A percentile compares a stretch with the other conserved stretches of the same genome.
phyloP scores from a whole-genome alignment of 345 rosid species.

The Hirschfeldia incana region DNA sequence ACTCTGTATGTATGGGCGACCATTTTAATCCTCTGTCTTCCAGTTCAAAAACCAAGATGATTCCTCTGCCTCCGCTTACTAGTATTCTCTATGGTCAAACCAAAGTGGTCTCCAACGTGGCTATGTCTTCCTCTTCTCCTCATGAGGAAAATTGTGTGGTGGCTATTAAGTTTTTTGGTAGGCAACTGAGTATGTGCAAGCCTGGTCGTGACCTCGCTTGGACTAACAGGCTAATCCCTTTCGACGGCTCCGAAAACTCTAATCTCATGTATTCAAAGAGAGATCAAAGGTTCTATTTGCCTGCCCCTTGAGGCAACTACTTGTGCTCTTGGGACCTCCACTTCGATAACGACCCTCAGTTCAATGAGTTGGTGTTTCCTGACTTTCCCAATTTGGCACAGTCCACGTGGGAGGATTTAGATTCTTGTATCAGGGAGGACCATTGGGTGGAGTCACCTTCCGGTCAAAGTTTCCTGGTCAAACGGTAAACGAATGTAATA shows the following conservation, averaged over 20 bases:
- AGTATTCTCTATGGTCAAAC: not conserved
- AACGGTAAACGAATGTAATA: not conserved
- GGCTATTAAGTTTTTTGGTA: not conserved
- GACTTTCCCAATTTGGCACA: not conserved
- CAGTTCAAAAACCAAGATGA: not conserved
- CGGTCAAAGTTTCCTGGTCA: constrained; percentile 5
- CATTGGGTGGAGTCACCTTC: constrained; percentile 7
- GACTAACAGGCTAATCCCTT: not conserved
- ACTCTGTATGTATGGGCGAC: not conserved
- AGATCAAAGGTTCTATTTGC: not conserved
- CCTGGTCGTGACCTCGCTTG: not conserved
- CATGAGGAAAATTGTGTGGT: not conserved
- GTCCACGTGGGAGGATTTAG: not conserved
- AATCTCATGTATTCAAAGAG: not conserved
- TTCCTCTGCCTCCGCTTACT: not conserved
- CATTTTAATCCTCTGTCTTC: not conserved
- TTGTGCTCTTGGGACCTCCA: constrained; percentile 3
- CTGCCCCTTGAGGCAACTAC: constrained; percentile 12
- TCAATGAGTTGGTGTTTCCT: not conserved
- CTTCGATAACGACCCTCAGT: not conserved
- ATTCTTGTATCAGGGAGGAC: constrained; percentile 8
- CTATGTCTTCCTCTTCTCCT: not conserved
- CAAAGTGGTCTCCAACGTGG: not conserved
- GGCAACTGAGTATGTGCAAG: not conserved
- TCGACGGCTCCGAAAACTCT: not conserved